Percentiles rank a stretch among this genome's conserved stretches.
Conservation (phyloP, 306 rosid species). For the Cotoneaster glaucophyllus region DNA sequence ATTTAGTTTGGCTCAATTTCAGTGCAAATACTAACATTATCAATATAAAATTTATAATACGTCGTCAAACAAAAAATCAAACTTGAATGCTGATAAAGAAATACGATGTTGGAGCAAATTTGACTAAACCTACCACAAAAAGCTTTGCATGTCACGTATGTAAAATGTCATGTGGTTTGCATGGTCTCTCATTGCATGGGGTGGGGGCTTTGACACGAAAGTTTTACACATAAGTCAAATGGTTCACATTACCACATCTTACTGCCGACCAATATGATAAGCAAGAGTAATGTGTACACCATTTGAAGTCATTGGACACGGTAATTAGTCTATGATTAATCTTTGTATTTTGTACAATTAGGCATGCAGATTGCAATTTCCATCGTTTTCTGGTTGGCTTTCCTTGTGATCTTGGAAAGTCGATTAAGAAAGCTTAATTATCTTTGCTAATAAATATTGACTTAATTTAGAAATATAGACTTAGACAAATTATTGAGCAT, state of each 20-base stretch:
- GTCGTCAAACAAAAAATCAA: too few relatives aligned
- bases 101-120: too few relatives aligned
- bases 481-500: not conserved
- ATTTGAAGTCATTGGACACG: too few relatives aligned
- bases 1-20: not conserved
- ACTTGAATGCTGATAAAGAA: not conserved
- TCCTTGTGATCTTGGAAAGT: not conserved
- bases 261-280: not conserved
- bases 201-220: not conserved
- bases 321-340: not conserved
- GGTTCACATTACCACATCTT: not conserved
- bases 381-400: not conserved
- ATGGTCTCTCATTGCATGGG: not conserved
- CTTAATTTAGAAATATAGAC: not conserved
- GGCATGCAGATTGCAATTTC: not conserved
- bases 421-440: not conserved
- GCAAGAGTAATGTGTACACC: not conserved
- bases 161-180: not conserved
- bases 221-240: not conserved
- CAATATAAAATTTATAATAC: too few relatives aligned
- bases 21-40: too few relatives aligned
- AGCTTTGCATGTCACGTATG: not conserved
- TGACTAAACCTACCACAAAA: not conserved
- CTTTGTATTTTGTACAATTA: not conserved
- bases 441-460: not conserved